Base-by-base conservation (phyloP, 345 rosid species). In the Barbarea vulgaris region DNA sequence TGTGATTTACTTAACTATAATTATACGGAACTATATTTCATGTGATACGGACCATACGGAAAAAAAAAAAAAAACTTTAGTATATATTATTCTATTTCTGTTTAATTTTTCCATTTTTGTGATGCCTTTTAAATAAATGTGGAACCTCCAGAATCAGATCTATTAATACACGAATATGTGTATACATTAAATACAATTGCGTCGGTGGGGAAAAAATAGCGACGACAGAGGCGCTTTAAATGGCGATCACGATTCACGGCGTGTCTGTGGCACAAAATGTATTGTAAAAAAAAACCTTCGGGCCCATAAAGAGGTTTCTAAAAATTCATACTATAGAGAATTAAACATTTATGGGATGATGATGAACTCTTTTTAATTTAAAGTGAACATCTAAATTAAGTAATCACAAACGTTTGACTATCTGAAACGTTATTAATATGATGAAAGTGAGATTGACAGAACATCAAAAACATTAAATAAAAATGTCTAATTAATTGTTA, bases 11-110 rank as follows among this genome's bases (percentile, higher is more conserved):
- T 56, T 46, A 28, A 14, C 13, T 15, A 30, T 17, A 54, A 27
- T 42, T 50, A 68, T 52, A 69, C 64, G 64, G 68, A 76, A 69
- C 33, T 53, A 56, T 74, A 22, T 50, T 24, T 36, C 76, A 39
- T 73, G 63, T 74, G 72, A 74, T 74, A 75, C 78, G 78, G 78
- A 46, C 78, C 17, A 66, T 67, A 74, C 74, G 74, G 69, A 75
- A 46, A 44, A 58, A 25, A 75, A 46, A 44, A 58, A 25, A 75
- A 28, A 28, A 66, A 25, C 46, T 13, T 52, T 39, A n/a, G n/a
- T n/a, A n/a, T n/a, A 42, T 24, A 67, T 75, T 44, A 59, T 68
- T 61, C 54, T 21, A 28, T 41, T 52, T 25, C 30, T 9, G 1
- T 47, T 64, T 27, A 22, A 17, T 9, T 4, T 50, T 66, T 67